These are phyloP conservation scores for Misopates orontium DNA, from an alignment of 257 asterid species.

Conservation along the genomic window DNA sequence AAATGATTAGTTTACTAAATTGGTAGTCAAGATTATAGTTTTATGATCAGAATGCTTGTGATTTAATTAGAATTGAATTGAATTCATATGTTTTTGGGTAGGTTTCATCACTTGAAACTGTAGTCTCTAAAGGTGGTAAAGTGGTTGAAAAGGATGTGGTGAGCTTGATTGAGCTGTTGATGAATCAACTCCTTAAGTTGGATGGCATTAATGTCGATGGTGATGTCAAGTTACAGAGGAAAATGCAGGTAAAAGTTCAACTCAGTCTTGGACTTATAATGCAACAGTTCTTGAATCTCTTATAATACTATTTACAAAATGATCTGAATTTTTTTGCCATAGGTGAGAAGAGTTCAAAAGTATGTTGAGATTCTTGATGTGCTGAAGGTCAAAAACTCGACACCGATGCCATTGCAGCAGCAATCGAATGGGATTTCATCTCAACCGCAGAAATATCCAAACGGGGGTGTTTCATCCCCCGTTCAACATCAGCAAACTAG, in stretches of 20 bases:
- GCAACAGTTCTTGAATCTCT: constrained; percentile 7
- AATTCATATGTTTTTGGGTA: constrained; percentile 29
- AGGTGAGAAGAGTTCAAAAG: constrained; percentile 80
- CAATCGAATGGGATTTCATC: constrained; percentile 30
- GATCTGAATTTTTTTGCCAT: background rate
- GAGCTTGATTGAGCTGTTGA: constrained; percentile 63
- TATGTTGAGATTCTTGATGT: constrained; percentile 73
- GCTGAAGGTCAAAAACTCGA: constrained; percentile 67
- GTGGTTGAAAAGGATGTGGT: constrained; percentile 65
- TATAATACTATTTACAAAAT: background rate
- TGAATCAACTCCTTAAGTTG: constrained; percentile 76
- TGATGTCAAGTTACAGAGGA: constrained; percentile 74
- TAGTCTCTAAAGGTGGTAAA: constrained; percentile 64
- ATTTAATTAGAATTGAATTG: background rate
- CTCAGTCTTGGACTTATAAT: background rate
- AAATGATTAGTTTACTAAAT: background rate
- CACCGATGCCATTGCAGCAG: constrained; percentile 24
- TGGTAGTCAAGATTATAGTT: background rate
- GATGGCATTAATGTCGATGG: constrained; percentile 70
- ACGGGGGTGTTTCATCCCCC: constrained; percentile 27
- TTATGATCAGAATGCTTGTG: background rate
- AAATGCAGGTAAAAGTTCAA: constrained; percentile 64
- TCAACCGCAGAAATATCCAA: constrained; percentile 24
- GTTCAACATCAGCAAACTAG: constrained; percentile 32
- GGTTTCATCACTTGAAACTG: constrained; percentile 74